Evolutionary conservation across 208 protist genomes (phyloP).

Genomic region (Leishmania tropica): DNA sequence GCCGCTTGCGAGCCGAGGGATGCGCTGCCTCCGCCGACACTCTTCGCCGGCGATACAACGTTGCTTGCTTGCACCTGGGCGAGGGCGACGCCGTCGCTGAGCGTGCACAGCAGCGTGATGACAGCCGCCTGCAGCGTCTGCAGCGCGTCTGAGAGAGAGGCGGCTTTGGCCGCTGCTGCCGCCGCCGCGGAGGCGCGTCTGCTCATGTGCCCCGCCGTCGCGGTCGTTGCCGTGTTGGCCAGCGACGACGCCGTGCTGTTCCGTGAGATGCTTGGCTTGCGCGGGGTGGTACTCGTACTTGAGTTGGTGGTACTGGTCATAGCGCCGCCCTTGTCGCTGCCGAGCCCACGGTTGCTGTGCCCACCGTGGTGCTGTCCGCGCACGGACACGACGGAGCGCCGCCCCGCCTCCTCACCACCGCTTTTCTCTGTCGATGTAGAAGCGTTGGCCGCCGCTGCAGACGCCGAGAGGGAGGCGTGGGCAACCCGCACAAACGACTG

Average conservation of each 20-base stretch:
- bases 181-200: slow-evolving; percentile 15
- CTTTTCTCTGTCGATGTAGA: slow-evolving; percentile 8
- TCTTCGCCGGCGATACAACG: background rate
- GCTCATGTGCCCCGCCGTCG: slow-evolving; percentile 2
- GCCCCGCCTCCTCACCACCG: background rate
- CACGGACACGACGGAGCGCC: slow-evolving; percentile 1
- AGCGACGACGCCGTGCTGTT: slow-evolving; percentile 17
- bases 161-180: slow-evolving; percentile 26
- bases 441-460: slow-evolving; percentile 5
- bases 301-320: slow-evolving; percentile 8
- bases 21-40: background rate
- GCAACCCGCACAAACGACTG: slow-evolving; percentile 37
- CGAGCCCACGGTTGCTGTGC: slow-evolving; percentile 7
- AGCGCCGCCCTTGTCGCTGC: slow-evolving; percentile 16
- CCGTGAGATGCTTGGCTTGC: slow-evolving; percentile 19
- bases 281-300: slow-evolving; percentile 25
- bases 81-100: slow-evolving; percentile 40
- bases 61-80: background rate
- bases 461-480: slow-evolving; percentile 1
- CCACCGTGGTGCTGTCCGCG: slow-evolving; percentile 6
- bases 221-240: slow-evolving; percentile 12
- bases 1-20: background rate
- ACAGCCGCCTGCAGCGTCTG: slow-evolving; percentile 41
- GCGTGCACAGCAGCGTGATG: slow-evolving; percentile 36
- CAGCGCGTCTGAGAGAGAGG: slow-evolving; percentile 38